Base-by-base conservation (phyloP, 1,139 yeast species). In the Candida albicans region DNA sequence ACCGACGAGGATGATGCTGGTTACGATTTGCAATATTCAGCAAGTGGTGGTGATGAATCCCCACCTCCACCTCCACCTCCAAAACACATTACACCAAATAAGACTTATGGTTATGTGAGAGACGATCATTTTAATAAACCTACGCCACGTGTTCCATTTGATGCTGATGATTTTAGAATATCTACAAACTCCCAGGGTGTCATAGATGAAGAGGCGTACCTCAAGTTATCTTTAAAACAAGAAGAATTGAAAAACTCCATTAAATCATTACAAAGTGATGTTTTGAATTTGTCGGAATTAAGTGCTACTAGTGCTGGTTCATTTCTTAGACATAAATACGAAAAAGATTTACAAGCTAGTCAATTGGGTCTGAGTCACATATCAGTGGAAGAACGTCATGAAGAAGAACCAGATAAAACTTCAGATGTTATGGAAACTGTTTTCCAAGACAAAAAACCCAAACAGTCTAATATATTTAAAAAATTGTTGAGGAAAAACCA, bases 231-330 rank as follows among this genome's bases (percentile, higher is more conserved):
- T 10, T 50, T 60, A 43, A 69, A 64, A 39, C 73, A 65, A 41
- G 73, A 71, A 45, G 75, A 68, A 39, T 60, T 72, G 49, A 70
- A 68, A 44, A 68, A 65, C 45, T 72, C 77, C 0, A 61, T 70
- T 47, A 68, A 72, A 47, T 70, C 75, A 7, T 58, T 73, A 37
- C 78, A 73, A 52, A 71, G 77, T 56, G 79, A 73, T 50, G 79
- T 74, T 7, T 66, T 74, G 51, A 74, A 73, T 48, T 58, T 73
- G 47, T 76, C 82, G 36, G 93, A 87, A 58, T 77, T 87, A 46
- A 85, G 95, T 67, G 96, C 96, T 4, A 87, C 96, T 0, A 85
- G 95, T 54, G 96, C 96, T 2, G 96, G 95, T 0, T 87, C 95
- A 10, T 81, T 82, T 49, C 80, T 82, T 42, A 77, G 95, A 55